Base-by-base conservation (phyloP, 2,329 filamentous ascomycete species). In the Xylariaceae sp. region DNA sequence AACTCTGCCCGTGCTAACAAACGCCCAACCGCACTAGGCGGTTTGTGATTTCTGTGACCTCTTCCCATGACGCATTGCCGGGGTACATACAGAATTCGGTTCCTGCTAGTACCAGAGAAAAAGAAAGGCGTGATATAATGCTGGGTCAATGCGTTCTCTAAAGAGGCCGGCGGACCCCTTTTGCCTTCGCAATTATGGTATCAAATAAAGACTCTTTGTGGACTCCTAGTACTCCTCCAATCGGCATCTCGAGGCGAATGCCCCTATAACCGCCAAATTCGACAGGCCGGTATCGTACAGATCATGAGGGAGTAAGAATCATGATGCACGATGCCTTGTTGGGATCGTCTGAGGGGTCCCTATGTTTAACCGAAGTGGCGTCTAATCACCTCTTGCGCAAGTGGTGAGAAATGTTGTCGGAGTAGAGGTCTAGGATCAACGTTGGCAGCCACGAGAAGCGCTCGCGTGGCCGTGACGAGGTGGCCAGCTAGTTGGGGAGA, bases 401-500 rank as follows among this genome's bases (percentile, higher is more conserved):
- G 90, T 1, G 87, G 86, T 10, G 86, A 83, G 70, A 97, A 85
- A 56, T 69, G 60, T 58, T 86, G 86, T 61, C 86, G 83, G 57
- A 96, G 80, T 54, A 96, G 79, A 65, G 89, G 87, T 61, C 86
- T 85, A 1, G 89, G 86, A 69, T 96, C 89, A 51, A 94, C 78
- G 56, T 85, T 86, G 4, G 91, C 87, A 35, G 83, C 82, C 61
- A 86, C 82, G 47, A 96, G 82, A 54, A 99, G 81, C 55, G 84
- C 78, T 77, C 96, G 96, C 41, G 89, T 89, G 1, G 90, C 87
- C 50, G 80, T 80, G 37, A 91, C 89, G 59, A 96, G 88, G 62
- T 88, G 86, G 62, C 80, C 83, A 30, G 90, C 90, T 17, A 89
- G 92, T 71, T 92, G 86, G 17, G 92, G 92, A 71, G 92, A 89